phyloP scores from a whole-genome alignment of 2,329 filamentous ascomycete genomes.

The Phyllosticta citriasiana region DNA sequence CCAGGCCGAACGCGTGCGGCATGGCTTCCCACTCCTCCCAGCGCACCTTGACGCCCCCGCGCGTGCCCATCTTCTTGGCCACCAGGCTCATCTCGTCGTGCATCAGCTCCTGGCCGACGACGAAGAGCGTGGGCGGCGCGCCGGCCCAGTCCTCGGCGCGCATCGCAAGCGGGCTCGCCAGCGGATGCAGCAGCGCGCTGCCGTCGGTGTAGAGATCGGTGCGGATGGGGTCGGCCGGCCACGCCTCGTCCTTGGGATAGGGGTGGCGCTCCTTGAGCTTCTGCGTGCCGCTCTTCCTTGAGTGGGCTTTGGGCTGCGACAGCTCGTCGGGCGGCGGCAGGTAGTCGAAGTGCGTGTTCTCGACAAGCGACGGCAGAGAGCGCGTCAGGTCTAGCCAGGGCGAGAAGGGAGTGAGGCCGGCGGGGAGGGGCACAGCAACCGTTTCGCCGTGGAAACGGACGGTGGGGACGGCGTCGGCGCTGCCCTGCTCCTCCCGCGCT shows the following conservation, averaged over 20 bases:
- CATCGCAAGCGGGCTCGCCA: constrained; percentile 51
- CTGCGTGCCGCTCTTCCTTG: constrained; percentile 16
- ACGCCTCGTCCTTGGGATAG: constrained; percentile 40
- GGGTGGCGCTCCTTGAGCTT: neutral
- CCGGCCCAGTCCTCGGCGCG: constrained; percentile 47
- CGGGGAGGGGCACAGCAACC: constrained; percentile 55
- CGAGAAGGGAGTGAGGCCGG: constrained; percentile 51
- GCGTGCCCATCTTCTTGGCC: constrained; percentile 42
- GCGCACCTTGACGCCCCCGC: constrained; percentile 50
- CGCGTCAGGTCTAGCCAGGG: constrained; percentile 66
- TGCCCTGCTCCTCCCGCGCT: constrained; percentile 1
- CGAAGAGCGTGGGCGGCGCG: constrained; percentile 57
- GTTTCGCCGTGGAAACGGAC: constrained; percentile 52
- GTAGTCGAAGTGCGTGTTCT: constrained; percentile 52
- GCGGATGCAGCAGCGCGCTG: constrained; percentile 48
- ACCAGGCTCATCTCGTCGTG: constrained; percentile 56
- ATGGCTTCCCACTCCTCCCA: constrained; percentile 71
- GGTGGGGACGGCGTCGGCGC: constrained; percentile 31
- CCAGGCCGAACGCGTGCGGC: constrained; percentile 57
- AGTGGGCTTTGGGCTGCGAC: constrained; percentile 7
- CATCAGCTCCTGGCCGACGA: constrained; percentile 61
- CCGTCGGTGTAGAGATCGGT: constrained; percentile 39
- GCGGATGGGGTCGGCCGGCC: constrained; percentile 36
- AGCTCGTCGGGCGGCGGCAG: constrained; percentile 39
- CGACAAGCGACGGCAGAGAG: constrained; percentile 46